A percentile compares a stretch with the other conserved stretches of the same genome.
Conservation (phyloP, 129 eudicot genomes). For the Saussurea involucrata region DNA sequence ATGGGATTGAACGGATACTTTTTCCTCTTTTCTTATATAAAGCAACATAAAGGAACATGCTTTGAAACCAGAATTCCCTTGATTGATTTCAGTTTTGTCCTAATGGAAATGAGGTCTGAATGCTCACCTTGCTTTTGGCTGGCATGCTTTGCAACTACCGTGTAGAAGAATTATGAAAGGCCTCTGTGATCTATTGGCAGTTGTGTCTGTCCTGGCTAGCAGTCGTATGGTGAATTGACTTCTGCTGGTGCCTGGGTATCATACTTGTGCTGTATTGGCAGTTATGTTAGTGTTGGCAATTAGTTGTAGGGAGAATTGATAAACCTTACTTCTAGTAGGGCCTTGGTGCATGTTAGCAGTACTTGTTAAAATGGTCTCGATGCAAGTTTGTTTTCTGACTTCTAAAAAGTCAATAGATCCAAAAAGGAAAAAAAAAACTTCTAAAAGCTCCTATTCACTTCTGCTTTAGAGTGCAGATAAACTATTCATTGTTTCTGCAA, state of each 20-base stretch:
- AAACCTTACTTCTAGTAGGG: neutral
- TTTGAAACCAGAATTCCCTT: conserved; percentile 3
- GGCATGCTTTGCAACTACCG: too few relatives aligned
- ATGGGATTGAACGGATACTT: neutral
- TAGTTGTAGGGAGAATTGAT: neutral
- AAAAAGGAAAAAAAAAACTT: neutral
- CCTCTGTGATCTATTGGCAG: too few relatives aligned
- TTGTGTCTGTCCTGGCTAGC: too few relatives aligned
- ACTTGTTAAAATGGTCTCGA: neutral
- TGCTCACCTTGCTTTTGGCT: neutral
- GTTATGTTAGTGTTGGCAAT: neutral
- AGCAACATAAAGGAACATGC: conserved; percentile 7
- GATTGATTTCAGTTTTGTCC: neutral
- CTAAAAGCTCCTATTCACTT: neutral
- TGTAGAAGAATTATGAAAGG: too few relatives aligned
- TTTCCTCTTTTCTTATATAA: neutral
- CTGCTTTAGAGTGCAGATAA: neutral
- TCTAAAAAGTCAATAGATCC: neutral
- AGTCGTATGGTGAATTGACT: neutral
- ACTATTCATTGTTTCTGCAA: neutral
- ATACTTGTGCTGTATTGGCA: neutral
- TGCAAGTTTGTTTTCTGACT: neutral
- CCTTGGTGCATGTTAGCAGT: neutral
- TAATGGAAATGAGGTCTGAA: neutral
- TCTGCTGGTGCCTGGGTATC: neutral